Evolutionary conservation across 75 land plant species (phyloP), one percentile per base, ranked within the genome.

Genomic region (Cupressus sempervirens): DNA sequence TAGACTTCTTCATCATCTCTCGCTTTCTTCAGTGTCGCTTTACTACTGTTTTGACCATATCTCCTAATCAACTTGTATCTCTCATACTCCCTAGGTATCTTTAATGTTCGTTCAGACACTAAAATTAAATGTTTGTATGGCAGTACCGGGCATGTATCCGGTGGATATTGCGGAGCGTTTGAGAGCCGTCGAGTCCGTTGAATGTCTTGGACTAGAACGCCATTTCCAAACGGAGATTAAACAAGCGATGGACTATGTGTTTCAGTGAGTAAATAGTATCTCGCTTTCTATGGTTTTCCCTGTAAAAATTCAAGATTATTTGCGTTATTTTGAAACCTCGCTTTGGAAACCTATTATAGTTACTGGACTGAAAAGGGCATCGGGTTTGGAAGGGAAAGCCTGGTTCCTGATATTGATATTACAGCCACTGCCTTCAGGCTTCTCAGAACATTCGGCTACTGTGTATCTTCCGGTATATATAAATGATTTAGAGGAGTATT

Each of bases 121-220:
- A 11, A n/a, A n/a, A n/a, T n/a, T n/a, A n/a, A 32, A 14, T 30
- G 6, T 4, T 41, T 23, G 38, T 0, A 8, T 18, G 18, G 75
- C 89, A 96, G 99, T 95, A 23, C 96, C 98, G 0, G 91, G 92
- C 89, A 94, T 93, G 40, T 94, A 98, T 83, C 99, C 98, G 1
- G 93, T 96, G 50, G 99, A 98, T 84, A 29, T 98, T 67, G 94
- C 93, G 85, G 96, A 98, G 89, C 96, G 84, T 81, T n/a, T 98
- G 0, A 93, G 96, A 96, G 13, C 14, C 14, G 14, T 50, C 1
- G 52, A 50, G 11, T 10, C 1, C 12, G 52, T 50, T 50, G 13
- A 92, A 88, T 0, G 4, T 62, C 67, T 62, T 62, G 26, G 18
- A 4, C 18, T 23, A 0, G 48, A 46, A 16, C 91, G 94, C 12